phyloP scores from a whole-genome alignment of 805 yeast species.

The Barnettozyma californica region DNA sequence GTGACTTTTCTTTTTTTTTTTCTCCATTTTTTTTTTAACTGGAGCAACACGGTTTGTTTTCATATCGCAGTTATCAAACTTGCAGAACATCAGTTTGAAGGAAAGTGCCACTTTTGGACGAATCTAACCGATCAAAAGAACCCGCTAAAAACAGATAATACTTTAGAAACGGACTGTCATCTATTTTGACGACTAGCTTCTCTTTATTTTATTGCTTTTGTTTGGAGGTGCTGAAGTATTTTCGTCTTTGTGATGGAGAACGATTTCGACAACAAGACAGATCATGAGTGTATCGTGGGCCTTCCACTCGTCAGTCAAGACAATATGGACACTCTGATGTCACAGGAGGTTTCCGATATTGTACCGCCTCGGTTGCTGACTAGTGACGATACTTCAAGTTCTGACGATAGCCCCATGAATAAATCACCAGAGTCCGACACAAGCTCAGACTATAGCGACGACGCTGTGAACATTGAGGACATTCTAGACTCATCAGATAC shows the following conservation, averaged over 20 bases:
- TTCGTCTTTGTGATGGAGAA: background rate
- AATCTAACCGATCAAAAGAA: no score
- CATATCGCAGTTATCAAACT: background rate
- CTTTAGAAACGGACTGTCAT: no score
- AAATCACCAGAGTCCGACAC: slow-evolving; percentile 1
- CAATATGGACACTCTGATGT: background rate
- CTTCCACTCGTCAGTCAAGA: background rate
- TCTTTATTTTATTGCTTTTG: no score
- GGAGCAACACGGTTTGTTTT: background rate
- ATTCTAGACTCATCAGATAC: slow-evolving; percentile 16
- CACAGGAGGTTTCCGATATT: background rate
- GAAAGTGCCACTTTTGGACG: background rate
- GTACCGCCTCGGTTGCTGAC: background rate
- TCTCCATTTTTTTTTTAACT: background rate
- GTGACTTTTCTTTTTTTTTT: background rate
- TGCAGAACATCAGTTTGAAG: background rate
- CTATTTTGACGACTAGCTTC: no score
- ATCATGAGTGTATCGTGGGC: background rate
- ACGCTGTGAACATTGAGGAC: slow-evolving; percentile 9
- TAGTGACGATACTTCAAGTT: slow-evolving; percentile 3
- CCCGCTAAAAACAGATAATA: background rate
- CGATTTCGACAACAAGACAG: background rate
- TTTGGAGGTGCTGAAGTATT: background rate
- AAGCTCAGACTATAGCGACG: slow-evolving; percentile 2
- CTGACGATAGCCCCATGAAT: slow-evolving; percentile 6